Evolutionary conservation across 345 rosid genomes (phyloP).

Genomic region (Arabidopsis suecica): DNA sequence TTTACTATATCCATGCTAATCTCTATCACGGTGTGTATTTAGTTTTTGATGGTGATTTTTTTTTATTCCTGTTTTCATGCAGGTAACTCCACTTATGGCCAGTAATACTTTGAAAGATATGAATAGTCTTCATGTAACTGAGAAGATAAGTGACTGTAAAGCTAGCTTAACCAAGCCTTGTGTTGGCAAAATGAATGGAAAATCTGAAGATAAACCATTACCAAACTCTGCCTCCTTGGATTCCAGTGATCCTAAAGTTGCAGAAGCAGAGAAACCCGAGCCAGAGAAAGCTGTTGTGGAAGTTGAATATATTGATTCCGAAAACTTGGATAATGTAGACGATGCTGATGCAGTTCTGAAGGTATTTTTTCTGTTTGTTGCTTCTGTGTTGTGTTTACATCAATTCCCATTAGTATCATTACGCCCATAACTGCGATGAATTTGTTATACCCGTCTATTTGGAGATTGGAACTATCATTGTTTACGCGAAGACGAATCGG

Average conservation of each 20-base stretch:
- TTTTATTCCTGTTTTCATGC: not conserved
- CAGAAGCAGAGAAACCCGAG: constrained; percentile 51
- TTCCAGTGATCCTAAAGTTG: constrained; percentile 51
- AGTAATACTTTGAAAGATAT: constrained; percentile 71
- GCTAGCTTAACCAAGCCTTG: constrained; percentile 59
- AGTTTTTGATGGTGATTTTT: not conserved
- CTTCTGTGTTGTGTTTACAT: not conserved
- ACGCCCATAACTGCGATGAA: not conserved
- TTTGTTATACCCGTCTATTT: not conserved
- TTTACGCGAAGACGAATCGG: constrained; percentile 20
- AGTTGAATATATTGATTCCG: constrained; percentile 85
- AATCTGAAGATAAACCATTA: constrained; percentile 56
- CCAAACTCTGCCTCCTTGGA: constrained; percentile 46
- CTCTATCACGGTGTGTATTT: not conserved
- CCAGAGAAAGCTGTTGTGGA: constrained; percentile 58
- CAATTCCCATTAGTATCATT: not conserved
- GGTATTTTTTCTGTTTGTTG: constrained; percentile 51
- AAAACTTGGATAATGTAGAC: constrained; percentile 70
- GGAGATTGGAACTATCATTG: not conserved
- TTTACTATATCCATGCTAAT: not conserved
- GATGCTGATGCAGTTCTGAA: constrained; percentile 67
- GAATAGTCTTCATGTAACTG: constrained; percentile 61
- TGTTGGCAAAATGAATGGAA: constrained; percentile 57
- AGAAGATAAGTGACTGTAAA: constrained; percentile 62
- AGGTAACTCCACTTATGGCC: constrained; percentile 59